phyloP scores from a whole-genome alignment of 2,329 filamentous ascomycete species.

The Verticillium albo-atrum region DNA sequence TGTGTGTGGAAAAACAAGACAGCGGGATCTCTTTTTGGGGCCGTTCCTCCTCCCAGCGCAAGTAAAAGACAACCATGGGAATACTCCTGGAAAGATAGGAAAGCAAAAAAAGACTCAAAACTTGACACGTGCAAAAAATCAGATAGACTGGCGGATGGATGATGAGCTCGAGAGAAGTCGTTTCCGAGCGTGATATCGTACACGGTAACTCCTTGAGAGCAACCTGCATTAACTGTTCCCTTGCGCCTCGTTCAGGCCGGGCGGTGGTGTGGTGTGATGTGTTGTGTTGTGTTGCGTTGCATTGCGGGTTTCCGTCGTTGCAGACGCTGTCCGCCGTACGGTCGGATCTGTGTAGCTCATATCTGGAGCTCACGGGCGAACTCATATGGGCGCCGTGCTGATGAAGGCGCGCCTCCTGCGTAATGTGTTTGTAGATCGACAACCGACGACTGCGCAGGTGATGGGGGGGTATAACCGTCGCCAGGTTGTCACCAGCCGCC shows the following conservation, averaged over 20 bases:
- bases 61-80: not conserved
- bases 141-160: not conserved
- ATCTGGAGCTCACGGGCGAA: not conserved
- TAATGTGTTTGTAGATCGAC: not conserved
- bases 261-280: not conserved
- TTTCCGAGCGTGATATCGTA: conserved; percentile 1
- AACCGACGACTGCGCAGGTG: not conserved
- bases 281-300: not conserved
- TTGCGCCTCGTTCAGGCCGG: no score
- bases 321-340: not conserved
- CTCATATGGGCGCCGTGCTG: not conserved
- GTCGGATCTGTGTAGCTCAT: not conserved
- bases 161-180: not conserved
- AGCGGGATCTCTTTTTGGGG: not conserved
- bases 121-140: not conserved
- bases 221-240: not conserved
- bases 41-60: not conserved
- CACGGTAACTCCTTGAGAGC: not conserved
- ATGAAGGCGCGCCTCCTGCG: not conserved
- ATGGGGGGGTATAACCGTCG: not conserved
- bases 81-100: not conserved
- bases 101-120: not conserved
- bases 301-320: not conserved
- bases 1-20: not conserved
- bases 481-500: not conserved